phyloP scores from a whole-genome alignment of 2,329 filamentous ascomycete genomes.

The Aspergillus tubingensis region DNA sequence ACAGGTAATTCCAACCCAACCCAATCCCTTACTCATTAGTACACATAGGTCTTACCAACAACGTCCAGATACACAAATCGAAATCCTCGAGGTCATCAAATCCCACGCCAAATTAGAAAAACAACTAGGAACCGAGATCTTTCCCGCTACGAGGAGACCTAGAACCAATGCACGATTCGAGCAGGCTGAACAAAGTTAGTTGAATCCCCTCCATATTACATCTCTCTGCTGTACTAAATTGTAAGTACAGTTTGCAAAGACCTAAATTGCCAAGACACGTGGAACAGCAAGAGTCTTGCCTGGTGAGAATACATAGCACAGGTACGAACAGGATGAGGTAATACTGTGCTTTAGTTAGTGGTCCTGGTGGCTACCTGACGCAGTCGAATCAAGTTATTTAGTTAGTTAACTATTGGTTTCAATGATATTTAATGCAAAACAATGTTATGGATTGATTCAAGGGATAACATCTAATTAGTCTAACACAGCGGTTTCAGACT shows the following conservation, averaged over 20 bases:
- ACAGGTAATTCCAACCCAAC: conserved; percentile 4
- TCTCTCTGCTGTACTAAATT: too few relatives aligned
- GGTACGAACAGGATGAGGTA: neutral
- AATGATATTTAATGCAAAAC: too few relatives aligned
- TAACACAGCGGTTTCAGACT: too few relatives aligned
- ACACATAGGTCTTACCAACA: too few relatives aligned
- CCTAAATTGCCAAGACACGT: conserved; percentile 17
- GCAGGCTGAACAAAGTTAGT: conserved; percentile 32
- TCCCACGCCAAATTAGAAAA: conserved; percentile 29
- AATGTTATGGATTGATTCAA: too few relatives aligned
- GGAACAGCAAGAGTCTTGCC: conserved; percentile 11
- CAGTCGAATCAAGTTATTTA: too few relatives aligned
- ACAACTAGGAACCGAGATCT: conserved; percentile 20
- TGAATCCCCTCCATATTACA: neutral
- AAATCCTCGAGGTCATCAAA: conserved; percentile 24
- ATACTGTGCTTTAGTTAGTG: too few relatives aligned
- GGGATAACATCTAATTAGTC: too few relatives aligned
- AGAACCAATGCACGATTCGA: conserved; percentile 28
- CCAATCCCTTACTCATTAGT: neutral
- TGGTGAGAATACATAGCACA: conserved; percentile 13
- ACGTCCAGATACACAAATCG: neutral
- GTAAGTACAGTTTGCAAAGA: conserved; percentile 28
- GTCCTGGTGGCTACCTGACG: too few relatives aligned
- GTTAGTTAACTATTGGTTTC: too few relatives aligned
- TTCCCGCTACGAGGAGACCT: conserved; percentile 30